These are phyloP conservation scores for Phytophthora tubulina DNA, from an alignment of 352 stramenopile species.

Conservation along the genomic window DNA sequence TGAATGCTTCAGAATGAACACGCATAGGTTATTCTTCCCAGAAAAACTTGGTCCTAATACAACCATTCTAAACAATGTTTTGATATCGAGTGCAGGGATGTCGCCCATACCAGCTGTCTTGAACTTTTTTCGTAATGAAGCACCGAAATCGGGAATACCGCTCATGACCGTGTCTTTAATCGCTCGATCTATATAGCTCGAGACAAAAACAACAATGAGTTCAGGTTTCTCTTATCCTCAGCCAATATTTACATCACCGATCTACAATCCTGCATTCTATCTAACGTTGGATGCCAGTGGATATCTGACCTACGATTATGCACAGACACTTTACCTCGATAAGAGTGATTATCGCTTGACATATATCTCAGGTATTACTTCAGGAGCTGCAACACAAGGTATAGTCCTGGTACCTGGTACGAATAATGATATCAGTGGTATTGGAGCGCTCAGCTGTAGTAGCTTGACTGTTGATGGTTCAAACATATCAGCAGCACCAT, in stretches of 20 bases:
- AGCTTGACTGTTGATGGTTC: too few relatives aligned
- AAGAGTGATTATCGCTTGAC: slow-evolving; percentile 13
- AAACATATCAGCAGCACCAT: too few relatives aligned
- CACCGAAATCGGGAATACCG: slow-evolving; percentile 12
- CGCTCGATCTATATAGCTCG: slow-evolving; percentile 10
- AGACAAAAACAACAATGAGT: too few relatives aligned
- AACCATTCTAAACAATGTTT: slow-evolving; percentile 18
- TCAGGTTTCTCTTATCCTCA: too few relatives aligned
- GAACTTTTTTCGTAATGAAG: slow-evolving; percentile 7
- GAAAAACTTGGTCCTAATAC: background rate
- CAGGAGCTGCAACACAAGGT: too few relatives aligned
- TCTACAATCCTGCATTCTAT: slow-evolving; percentile 21
- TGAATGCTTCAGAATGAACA: slow-evolving; percentile 22
- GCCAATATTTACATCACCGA: slow-evolving; percentile 10
- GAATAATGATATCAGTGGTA: too few relatives aligned
- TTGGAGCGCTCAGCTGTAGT: too few relatives aligned
- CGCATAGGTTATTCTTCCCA: slow-evolving; percentile 14
- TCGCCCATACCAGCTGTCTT: background rate
- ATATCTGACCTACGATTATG: slow-evolving; percentile 10
- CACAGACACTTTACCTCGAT: slow-evolving; percentile 1
- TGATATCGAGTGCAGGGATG: slow-evolving; percentile 5
- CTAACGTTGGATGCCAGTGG: slow-evolving; percentile 2
- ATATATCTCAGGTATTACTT: too few relatives aligned
- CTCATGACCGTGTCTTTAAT: slow-evolving; percentile 22
- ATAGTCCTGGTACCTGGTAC: too few relatives aligned